phyloP scores from a whole-genome alignment of 345 rosid species.

The Corchorus olitorius region DNA sequence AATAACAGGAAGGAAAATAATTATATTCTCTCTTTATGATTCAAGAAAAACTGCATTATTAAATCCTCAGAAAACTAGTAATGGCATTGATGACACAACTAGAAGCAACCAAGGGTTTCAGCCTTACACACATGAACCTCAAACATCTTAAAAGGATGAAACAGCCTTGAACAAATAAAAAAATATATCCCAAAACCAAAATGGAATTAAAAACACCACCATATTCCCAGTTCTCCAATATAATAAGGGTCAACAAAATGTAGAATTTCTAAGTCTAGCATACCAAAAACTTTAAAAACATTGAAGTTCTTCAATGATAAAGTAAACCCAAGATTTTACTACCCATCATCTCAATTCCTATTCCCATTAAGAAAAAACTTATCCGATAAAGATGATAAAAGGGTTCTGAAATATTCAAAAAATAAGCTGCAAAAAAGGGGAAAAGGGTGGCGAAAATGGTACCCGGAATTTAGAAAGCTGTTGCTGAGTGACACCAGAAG shows the following conservation, averaged over 20 bases:
- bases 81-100: background rate
- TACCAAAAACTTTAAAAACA: background rate
- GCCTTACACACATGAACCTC: background rate
- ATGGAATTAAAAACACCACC: background rate
- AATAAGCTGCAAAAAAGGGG: background rate
- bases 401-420: background rate
- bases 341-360: background rate
- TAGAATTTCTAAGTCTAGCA: background rate
- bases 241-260: background rate
- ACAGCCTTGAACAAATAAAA: background rate
- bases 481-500: slow-evolving; percentile 38
- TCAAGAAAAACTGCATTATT: background rate
- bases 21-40: background rate
- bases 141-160: background rate
- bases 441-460: background rate
- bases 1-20: too few relatives aligned
- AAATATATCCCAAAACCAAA: background rate
- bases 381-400: background rate
- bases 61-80: background rate
- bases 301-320: background rate
- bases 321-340: background rate
- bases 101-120: background rate
- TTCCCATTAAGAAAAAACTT: background rate
- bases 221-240: background rate
- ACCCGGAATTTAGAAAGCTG: slow-evolving; percentile 68